A percentile compares a stretch with the other conserved stretches of the same genome.
phyloP scores from a whole-genome alignment of 495 filamentous ascomycete genomes.

The Penicillium goetzii region DNA sequence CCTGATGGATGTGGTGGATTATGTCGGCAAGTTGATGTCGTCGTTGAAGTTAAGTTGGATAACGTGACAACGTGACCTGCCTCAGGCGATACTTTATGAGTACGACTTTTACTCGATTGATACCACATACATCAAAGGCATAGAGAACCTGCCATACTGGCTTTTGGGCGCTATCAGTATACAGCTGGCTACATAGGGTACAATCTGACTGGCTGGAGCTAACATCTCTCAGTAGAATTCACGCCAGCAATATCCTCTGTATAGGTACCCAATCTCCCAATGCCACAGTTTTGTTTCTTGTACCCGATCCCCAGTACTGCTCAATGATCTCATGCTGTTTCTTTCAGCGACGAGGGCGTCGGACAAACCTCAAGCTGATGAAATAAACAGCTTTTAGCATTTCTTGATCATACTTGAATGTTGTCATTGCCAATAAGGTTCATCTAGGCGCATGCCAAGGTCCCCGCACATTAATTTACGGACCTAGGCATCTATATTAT shows the following conservation, averaged over 20 bases:
- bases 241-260: neutral
- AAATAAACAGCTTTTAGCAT: neutral
- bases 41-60: neutral
- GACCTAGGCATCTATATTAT: neutral
- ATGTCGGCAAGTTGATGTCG: neutral
- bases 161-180: neutral
- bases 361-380: neutral
- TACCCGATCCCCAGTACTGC: neutral
- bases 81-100: neutral
- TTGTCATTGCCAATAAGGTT: neutral
- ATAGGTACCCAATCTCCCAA: neutral
- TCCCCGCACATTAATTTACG: neutral
- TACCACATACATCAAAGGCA: neutral
- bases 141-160: neutral
- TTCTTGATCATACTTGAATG: neutral
- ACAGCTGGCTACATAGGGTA: neutral
- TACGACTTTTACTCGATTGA: neutral
- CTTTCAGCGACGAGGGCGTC: neutral
- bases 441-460: neutral
- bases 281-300: neutral
- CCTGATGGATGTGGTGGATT: neutral
- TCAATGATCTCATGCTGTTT: neutral
- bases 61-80: slow-evolving; percentile 4
- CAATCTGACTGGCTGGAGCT: neutral
- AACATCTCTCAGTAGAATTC: neutral